These are phyloP conservation scores for Phoma sp. DNA, from an alignment of 2,329 filamentous ascomycete genomes.

Conservation along the genomic window DNA sequence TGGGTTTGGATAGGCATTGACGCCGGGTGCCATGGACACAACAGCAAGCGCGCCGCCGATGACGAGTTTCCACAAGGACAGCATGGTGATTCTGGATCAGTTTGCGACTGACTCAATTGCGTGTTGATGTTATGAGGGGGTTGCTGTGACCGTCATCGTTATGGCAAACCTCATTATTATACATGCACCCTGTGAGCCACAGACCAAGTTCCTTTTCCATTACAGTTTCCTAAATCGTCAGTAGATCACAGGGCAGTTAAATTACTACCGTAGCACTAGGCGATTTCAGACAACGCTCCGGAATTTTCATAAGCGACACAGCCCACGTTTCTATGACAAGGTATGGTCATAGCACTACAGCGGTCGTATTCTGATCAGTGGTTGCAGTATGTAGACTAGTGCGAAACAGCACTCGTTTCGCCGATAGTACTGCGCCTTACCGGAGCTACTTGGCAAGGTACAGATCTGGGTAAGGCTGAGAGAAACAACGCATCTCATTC, in stretches of 20 bases:
- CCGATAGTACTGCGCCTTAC: neutral
- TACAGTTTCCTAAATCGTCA: neutral
- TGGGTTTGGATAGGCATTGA: constrained; percentile 8
- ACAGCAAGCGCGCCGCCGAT: constrained; percentile 6
- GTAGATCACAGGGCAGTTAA: neutral
- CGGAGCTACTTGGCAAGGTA: too few relatives aligned
- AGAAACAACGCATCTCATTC: too few relatives aligned
- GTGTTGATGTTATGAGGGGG: neutral
- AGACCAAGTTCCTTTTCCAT: neutral
- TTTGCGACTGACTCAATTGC: too few relatives aligned
- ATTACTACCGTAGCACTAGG: neutral
- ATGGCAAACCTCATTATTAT: neutral
- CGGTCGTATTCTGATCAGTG: neutral
- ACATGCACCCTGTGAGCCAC: neutral
- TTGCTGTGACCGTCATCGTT: neutral
- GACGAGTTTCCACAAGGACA: constrained; percentile 8
- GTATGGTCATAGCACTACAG: neutral
- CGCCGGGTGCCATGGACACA: constrained; percentile 4
- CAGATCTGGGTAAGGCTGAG: too few relatives aligned
- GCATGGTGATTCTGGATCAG: neutral
- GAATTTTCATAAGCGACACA: neutral
- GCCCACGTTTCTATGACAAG: neutral
- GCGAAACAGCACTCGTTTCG: neutral
- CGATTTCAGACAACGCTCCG: neutral
- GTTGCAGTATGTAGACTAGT: neutral